phyloP scores from a whole-genome alignment of 768 basidiomycete species.

The Xanthoconium purpureum region DNA sequence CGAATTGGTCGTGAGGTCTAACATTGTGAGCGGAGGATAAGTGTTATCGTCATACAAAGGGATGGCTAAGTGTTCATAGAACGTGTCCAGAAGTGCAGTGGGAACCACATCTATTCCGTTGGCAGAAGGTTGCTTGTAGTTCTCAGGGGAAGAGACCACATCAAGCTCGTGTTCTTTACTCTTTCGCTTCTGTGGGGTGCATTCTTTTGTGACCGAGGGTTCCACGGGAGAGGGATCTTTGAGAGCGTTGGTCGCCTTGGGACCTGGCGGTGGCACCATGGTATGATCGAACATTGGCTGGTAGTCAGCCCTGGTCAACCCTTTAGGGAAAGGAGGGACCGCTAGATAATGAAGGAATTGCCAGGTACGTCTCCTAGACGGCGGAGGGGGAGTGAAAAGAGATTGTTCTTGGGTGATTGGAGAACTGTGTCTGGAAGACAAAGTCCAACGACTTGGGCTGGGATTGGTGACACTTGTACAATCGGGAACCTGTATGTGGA shows the following conservation, averaged over 20 bases:
- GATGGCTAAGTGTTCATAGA: conserved; percentile 6
- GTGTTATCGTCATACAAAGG: conserved; percentile 16
- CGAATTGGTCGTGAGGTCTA: conserved; percentile 17
- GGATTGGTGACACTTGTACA: neutral
- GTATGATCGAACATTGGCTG: neutral
- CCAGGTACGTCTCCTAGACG: conserved; percentile 8
- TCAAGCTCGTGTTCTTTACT: conserved; percentile 22
- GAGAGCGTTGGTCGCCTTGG: neutral
- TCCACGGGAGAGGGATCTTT: neutral
- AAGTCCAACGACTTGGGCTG: conserved; percentile 2
- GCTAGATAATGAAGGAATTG: conserved; percentile 15
- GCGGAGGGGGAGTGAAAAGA: conserved; percentile 32
- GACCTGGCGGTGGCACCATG: neutral
- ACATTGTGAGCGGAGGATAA: conserved; percentile 15
- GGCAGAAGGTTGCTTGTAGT: neutral
- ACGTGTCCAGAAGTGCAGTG: conserved; percentile 6
- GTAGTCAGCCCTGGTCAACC: too few relatives aligned
- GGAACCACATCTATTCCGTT: neutral
- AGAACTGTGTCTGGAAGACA: conserved; percentile 3
- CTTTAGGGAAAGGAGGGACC: conserved; percentile 8
- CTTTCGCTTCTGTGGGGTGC: conserved; percentile 6
- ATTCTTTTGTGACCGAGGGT: neutral
- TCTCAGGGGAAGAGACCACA: neutral
- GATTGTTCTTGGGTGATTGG: conserved; percentile 13
- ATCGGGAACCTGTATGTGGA: neutral